phyloP scores from a whole-genome alignment of 768 basidiomycete genomes.

The Tulasnella sp. region DNA sequence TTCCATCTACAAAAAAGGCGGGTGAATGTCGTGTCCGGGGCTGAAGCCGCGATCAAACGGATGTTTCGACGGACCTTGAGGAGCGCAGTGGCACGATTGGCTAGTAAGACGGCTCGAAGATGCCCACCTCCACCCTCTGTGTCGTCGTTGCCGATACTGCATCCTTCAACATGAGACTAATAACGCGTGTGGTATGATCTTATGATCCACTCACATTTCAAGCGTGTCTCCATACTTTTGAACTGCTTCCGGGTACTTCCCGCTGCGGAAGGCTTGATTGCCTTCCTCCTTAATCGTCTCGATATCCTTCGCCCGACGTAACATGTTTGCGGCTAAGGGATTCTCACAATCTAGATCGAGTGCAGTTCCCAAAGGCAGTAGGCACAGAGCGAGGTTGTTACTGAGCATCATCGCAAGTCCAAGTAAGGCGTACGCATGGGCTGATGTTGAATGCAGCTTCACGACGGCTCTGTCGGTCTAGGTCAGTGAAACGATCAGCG shows the following conservation, averaged over 20 bases:
- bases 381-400: constrained; percentile 33
- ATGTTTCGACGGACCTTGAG: no score
- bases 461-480: not conserved
- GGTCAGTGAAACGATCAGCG: not conserved
- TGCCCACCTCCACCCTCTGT: no score
- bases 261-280: constrained; percentile 59
- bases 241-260: constrained; percentile 48
- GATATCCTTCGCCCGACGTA: constrained; percentile 72
- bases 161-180: no score
- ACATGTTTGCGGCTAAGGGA: constrained; percentile 52
- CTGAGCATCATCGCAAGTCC: no score
- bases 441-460: no score
- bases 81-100: no score
- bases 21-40: no score
- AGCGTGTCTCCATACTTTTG: constrained; percentile 61
- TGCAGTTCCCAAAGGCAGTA: constrained; percentile 59
- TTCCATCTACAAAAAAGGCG: not conserved
- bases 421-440: no score
- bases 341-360: constrained; percentile 71
- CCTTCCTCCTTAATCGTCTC: constrained; percentile 80
- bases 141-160: no score
- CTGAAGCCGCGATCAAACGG: no score
- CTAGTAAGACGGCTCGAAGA: no score
- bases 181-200: no score
- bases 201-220: constrained; percentile 18